phyloP scores from a whole-genome alignment of 768 basidiomycete genomes.

The Leucogyrophana mollusca region DNA sequence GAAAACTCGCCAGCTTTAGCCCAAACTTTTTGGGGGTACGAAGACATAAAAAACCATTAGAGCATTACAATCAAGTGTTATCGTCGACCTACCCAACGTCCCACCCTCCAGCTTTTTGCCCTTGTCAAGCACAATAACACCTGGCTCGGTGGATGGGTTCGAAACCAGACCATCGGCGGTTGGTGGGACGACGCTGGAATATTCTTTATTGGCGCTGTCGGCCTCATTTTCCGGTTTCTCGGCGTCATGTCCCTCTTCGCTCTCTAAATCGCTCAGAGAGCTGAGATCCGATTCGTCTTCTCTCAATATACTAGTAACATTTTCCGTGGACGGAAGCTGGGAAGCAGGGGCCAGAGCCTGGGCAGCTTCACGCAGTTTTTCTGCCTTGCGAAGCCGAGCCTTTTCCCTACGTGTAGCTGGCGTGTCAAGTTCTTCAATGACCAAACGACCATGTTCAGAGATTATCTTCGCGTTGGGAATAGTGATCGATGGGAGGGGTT shows the following conservation, averaged over 20 bases:
- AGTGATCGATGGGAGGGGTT: constrained; percentile 19
- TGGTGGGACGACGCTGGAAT: constrained; percentile 8
- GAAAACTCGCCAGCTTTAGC: constrained; percentile 63
- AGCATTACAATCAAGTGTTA: not conserved
- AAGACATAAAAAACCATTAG: constrained; percentile 6
- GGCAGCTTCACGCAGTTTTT: constrained; percentile 26
- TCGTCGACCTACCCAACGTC: constrained; percentile 55
- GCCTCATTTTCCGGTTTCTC: constrained; percentile 13
- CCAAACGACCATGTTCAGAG: constrained; percentile 46
- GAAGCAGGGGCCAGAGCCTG: constrained; percentile 3
- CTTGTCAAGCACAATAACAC: constrained; percentile 30
- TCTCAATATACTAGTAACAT: too few relatives aligned
- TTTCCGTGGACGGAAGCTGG: constrained; percentile 6
- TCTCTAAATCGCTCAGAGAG: constrained; percentile 43
- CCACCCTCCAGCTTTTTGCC: constrained; percentile 47
- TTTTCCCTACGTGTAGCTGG: constrained; percentile 66
- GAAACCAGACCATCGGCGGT: constrained; percentile 1
- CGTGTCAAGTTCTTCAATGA: constrained; percentile 73
- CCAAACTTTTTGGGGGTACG: constrained; percentile 72
- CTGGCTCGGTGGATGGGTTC: constrained; percentile 22
- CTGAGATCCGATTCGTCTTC: constrained; percentile 43
- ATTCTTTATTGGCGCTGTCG: constrained; percentile 2
- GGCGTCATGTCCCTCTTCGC: constrained; percentile 19
- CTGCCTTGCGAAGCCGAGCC: constrained; percentile 44
- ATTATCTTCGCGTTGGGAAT: constrained; percentile 28